Conservation (phyloP, 768 basidiomycete genomes). For the Termitomyces sp. region DNA sequence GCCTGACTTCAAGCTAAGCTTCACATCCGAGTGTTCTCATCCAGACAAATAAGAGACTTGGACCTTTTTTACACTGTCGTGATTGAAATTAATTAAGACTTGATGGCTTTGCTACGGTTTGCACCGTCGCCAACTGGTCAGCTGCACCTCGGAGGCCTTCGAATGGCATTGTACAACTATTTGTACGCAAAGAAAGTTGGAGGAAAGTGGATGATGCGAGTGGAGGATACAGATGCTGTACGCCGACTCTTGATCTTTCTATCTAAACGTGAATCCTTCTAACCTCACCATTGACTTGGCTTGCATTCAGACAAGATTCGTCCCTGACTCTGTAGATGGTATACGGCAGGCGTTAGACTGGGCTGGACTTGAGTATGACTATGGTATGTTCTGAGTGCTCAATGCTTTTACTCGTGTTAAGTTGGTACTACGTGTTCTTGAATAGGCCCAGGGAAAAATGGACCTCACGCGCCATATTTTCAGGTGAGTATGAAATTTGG, state of each 20-base stretch:
- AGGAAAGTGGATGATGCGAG: constrained; percentile 87
- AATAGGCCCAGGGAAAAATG: constrained; percentile 72
- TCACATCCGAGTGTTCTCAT: neutral
- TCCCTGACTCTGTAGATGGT: constrained; percentile 80
- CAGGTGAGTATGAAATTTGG: constrained; percentile 45
- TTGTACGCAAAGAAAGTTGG: constrained; percentile 74
- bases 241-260: constrained; percentile 14
- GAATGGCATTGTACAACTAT: constrained; percentile 93
- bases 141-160: constrained; percentile 89
- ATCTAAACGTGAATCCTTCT: neutral
- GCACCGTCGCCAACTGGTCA: constrained; percentile 96
- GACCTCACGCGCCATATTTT: constrained; percentile 79
- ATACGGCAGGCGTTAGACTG: constrained; percentile 75
- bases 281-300: neutral
- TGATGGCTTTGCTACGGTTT: constrained; percentile 74
- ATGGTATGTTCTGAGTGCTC: constrained; percentile 46
- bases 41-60: neutral
- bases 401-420: neutral
- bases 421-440: neutral
- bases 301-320: constrained; percentile 60
- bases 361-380: constrained; percentile 90
- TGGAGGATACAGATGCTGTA: constrained; percentile 95
- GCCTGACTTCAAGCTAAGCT: too few species aligned
- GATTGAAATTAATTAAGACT: neutral
- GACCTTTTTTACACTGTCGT: neutral